Evolutionary conservation across 2,329 filamentous ascomycete genomes (phyloP).

Genomic region (Fusarium circinatum): DNA sequence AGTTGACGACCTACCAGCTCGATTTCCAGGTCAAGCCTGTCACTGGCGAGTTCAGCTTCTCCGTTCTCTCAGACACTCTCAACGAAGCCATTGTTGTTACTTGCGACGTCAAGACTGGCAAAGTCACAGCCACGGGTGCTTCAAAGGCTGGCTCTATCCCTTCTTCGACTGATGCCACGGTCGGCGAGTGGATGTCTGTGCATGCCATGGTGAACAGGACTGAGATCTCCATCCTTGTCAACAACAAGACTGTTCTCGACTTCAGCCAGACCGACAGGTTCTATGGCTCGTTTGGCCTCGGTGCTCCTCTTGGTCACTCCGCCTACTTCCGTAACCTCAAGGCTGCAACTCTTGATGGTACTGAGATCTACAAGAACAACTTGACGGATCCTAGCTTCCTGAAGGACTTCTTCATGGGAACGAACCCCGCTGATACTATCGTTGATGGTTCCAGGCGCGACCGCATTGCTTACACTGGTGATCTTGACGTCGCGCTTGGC

Average conservation of each 20-base stretch:
- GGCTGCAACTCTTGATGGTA: not conserved
- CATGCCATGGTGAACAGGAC: conserved; percentile 2
- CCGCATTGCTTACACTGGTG: not conserved
- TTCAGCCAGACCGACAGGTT: not conserved
- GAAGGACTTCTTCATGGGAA: not conserved
- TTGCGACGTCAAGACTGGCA: not conserved
- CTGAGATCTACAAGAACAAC: not conserved
- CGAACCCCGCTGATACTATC: not conserved
- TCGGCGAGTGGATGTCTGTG: not conserved
- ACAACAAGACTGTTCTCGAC: not conserved
- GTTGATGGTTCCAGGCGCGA: not conserved
- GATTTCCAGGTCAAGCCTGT: not conserved
- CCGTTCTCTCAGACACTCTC: not conserved
- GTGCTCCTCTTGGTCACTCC: not conserved
- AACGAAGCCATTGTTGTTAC: not conserved
- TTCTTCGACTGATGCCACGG: fast-evolving
- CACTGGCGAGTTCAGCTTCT: not conserved
- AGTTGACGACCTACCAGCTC: not conserved
- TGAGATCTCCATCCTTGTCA: not conserved
- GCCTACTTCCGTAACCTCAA: not conserved
- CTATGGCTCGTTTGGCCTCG: not conserved
- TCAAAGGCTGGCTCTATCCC: fast-evolving
- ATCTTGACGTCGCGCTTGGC: not conserved
- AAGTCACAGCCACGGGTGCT: not conserved
- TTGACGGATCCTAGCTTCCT: not conserved